These are phyloP conservation scores for Aegle marmelos DNA, from an alignment of 345 rosid genomes.

Conservation along the genomic window DNA sequence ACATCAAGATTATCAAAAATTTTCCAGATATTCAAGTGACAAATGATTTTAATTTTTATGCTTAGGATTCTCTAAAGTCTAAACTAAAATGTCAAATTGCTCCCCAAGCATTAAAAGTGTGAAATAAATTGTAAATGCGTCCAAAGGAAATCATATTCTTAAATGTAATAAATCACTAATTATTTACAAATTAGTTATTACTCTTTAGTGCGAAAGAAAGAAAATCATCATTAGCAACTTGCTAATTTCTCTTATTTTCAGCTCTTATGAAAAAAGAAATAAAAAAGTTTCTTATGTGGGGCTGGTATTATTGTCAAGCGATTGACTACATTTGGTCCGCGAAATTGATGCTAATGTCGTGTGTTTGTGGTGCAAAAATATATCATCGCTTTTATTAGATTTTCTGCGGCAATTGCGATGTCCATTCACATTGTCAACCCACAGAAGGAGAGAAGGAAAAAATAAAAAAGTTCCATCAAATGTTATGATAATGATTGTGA, in stretches of 20 bases:
- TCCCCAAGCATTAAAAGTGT: not conserved
- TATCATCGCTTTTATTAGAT: not conserved
- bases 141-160: not conserved
- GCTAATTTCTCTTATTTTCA: not conserved
- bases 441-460: no score
- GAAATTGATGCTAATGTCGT: not conserved
- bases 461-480: not conserved
- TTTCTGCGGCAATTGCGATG: not conserved
- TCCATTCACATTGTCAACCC: conserved; percentile 9
- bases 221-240: not conserved
- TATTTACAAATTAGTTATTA: no score
- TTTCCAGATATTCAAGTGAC: not conserved
- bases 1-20: not conserved
- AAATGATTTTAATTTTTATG: not conserved
- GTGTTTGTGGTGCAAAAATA: not conserved
- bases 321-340: not conserved
- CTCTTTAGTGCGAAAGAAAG: not conserved
- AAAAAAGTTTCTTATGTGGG: not conserved
- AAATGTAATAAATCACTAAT: no score
- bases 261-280: not conserved
- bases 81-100: not conserved
- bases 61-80: not conserved
- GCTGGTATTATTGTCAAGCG: not conserved
- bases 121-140: not conserved
- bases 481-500: conserved; percentile 5